Percentiles rank a stretch among this genome's conserved stretches.
Conservation (phyloP, 169 alveolate genomes). For the Plasmodium blacklocki region DNA sequence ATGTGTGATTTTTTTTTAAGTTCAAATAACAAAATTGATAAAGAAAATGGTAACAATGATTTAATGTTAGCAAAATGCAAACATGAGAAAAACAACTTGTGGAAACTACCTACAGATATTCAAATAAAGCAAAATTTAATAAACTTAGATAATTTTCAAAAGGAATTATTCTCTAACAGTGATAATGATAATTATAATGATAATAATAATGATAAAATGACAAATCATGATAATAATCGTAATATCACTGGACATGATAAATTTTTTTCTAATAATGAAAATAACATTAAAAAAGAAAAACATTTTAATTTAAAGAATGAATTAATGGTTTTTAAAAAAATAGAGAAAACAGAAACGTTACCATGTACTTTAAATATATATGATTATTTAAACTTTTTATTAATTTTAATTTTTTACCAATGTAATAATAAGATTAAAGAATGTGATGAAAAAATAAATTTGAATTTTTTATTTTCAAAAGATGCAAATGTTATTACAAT, state of each 20-base stretch:
- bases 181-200: background rate
- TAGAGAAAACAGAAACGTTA: constrained; percentile 26
- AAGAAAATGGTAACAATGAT: background rate
- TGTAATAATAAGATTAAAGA: background rate
- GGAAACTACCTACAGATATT: constrained; percentile 20
- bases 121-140: constrained; percentile 21
- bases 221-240: background rate
- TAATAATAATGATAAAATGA: background rate
- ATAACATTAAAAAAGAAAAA: background rate
- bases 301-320: constrained; percentile 2
- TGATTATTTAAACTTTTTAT: constrained; percentile 28
- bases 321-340: background rate
- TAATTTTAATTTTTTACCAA: constrained; percentile 12
- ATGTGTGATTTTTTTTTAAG: constrained; percentile 17
- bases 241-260: no score
- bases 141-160: background rate
- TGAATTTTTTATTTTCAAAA: constrained; percentile 32
- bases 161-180: background rate
- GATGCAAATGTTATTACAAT: background rate
- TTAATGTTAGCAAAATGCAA: background rate
- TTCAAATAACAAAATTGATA: background rate
- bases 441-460: background rate
- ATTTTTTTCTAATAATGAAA: background rate
- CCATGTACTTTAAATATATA: constrained; percentile 7
- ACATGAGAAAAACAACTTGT: background rate